phyloP scores from a whole-genome alignment of 2,329 filamentous ascomycete species.

The Pyricularia pennisetigena region DNA sequence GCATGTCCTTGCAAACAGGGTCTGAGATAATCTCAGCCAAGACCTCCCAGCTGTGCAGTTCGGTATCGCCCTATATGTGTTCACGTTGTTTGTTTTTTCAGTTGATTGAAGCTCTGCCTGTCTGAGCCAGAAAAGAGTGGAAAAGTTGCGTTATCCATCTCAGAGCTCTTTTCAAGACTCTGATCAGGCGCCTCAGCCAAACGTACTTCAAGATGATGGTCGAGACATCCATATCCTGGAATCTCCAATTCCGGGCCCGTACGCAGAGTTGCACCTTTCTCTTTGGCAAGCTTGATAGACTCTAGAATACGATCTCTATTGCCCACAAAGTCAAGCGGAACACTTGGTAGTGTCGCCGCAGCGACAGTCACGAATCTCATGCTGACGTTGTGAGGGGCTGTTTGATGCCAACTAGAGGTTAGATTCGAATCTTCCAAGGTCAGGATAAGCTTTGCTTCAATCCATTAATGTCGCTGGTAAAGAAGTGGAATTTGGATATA shows the following conservation, averaged over 20 bases:
- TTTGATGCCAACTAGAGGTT: not conserved
- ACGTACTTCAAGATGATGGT: constrained; percentile 20
- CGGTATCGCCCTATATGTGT: constrained; percentile 9
- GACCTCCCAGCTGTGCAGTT: constrained; percentile 13
- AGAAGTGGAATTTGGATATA: not conserved
- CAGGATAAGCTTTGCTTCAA: too few species aligned
- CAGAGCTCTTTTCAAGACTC: not conserved
- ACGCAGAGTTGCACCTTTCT: constrained; percentile 49
- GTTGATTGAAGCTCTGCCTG: not conserved
- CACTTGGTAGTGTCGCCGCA: constrained; percentile 23
- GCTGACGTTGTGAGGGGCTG: not conserved
- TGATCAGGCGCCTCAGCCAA: not conserved
- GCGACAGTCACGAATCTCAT: constrained; percentile 25
- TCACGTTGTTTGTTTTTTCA: not conserved
- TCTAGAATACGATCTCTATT: constrained; percentile 55
- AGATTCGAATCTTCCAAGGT: too few species aligned
- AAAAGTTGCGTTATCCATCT: not conserved
- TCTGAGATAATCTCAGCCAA: constrained; percentile 13
- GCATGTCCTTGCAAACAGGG: constrained; percentile 12
- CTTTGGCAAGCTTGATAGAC: constrained; percentile 50
- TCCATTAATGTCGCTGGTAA: not conserved
- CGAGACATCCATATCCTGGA: constrained; percentile 21
- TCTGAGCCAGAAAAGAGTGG: not conserved
- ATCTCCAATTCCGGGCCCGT: constrained; percentile 41
- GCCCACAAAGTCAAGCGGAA: constrained; percentile 50